Evolutionary conservation across 164 flowering plant genomes (phyloP).

Genomic region (Platanus orientalis): DNA sequence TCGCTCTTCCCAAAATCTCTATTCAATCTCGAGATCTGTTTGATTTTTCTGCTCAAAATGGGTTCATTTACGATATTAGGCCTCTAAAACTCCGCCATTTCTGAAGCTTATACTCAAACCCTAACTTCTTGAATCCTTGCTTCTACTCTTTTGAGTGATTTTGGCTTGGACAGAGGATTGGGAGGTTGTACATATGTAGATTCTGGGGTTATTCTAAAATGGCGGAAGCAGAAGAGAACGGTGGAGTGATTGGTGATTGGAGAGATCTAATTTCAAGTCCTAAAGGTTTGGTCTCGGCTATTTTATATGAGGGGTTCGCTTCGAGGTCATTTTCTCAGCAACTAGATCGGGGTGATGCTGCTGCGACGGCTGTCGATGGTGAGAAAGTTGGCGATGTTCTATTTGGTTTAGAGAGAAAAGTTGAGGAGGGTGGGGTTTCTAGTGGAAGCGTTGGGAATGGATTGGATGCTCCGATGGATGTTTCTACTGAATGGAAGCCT

Average conservation of each 20-base stretch:
- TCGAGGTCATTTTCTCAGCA: constrained; percentile 12
- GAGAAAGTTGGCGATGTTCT: not conserved
- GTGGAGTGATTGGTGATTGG: constrained; percentile 21
- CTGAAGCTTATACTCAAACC: not conserved
- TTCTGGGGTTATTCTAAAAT: constrained; percentile 8
- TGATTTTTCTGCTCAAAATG: too few relatives aligned
- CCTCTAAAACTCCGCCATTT: too few relatives aligned
- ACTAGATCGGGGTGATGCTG: constrained; percentile 7
- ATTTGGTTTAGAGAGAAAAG: not conserved
- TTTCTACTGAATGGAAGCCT: constrained; percentile 11
- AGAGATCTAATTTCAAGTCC: constrained; percentile 19
- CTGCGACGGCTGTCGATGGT: not conserved
- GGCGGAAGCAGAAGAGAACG: constrained; percentile 21
- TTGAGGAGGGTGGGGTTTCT: not conserved
- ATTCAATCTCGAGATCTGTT: not conserved
- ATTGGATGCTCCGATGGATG: constrained; percentile 5
- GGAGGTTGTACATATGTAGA: not conserved
- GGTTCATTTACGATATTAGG: too few relatives aligned
- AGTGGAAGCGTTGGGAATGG: too few relatives aligned
- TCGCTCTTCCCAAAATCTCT: not conserved
- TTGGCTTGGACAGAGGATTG: constrained; percentile 1
- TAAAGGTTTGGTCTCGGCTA: constrained; percentile 12
- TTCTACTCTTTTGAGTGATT: not conserved
- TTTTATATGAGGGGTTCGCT: constrained; percentile 9
- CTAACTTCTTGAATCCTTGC: not conserved